Percentiles rank a stretch among this genome's conserved stretches.
phyloP scores from a whole-genome alignment of 1,139 yeast species.

The Taphrina communis region DNA sequence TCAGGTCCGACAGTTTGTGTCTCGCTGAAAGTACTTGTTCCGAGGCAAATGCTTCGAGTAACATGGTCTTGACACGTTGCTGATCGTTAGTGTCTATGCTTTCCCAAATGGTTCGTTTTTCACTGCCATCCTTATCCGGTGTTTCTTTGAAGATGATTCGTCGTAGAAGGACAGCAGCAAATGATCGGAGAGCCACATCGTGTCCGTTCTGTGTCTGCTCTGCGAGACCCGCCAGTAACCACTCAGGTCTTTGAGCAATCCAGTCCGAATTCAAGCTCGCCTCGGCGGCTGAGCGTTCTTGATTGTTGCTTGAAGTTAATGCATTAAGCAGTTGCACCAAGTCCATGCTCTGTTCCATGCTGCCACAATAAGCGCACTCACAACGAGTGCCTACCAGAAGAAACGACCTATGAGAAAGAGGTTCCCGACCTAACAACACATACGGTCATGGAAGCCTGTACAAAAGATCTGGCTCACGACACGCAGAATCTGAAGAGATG shows the following conservation, averaged over 20 bases:
- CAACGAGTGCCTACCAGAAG: not conserved
- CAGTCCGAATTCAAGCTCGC: constrained; percentile 73
- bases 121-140: constrained; percentile 62
- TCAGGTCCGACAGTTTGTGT: constrained; percentile 91
- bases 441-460: no score
- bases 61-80: constrained; percentile 65
- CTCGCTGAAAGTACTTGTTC: constrained; percentile 75
- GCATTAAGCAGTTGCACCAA: constrained; percentile 67
- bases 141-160: constrained; percentile 74
- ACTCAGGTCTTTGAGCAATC: constrained; percentile 65
- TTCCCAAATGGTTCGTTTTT: constrained; percentile 59
- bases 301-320: constrained; percentile 78
- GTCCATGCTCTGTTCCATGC: constrained; percentile 55
- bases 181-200: constrained; percentile 56
- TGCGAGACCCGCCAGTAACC: constrained; percentile 77
- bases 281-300: constrained; percentile 78
- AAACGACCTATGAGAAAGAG: no score
- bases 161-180: constrained; percentile 86
- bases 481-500: no score
- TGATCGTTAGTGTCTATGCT: constrained; percentile 65
- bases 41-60: constrained; percentile 73
- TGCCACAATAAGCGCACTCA: not conserved
- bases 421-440: not conserved
- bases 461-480: no score
- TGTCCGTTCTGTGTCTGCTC: constrained; percentile 64